These are phyloP conservation scores for Kurtzmaniella fragi DNA, from an alignment of 805 yeast species.

Conservation along the genomic window DNA sequence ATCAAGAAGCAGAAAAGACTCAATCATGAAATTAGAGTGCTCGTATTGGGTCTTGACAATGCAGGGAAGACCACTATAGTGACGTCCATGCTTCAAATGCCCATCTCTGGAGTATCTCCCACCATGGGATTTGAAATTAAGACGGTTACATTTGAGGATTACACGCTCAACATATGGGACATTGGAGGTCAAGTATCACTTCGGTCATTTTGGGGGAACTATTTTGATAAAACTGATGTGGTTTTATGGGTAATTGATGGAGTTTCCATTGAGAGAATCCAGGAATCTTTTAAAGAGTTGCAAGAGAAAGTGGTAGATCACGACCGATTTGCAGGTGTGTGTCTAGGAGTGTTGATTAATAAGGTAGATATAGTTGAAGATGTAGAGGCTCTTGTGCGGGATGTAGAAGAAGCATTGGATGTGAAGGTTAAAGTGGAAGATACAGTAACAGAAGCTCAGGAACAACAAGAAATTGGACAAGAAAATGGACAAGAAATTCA, in stretches of 20 bases:
- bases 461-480: no score
- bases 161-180: slow-evolving; percentile 69
- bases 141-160: slow-evolving; percentile 42
- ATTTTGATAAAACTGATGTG: slow-evolving; percentile 73
- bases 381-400: slow-evolving; percentile 21
- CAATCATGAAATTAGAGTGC: slow-evolving; percentile 69
- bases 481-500: no score
- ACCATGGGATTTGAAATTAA: slow-evolving; percentile 87
- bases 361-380: slow-evolving; percentile 53
- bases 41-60: slow-evolving; percentile 82
- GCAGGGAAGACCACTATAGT: slow-evolving; percentile 89
- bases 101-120: slow-evolving; percentile 61
- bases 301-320: slow-evolving; percentile 52
- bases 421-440: slow-evolving; percentile 6
- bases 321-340: slow-evolving; percentile 66
- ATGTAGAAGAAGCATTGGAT: slow-evolving; percentile 7
- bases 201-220: slow-evolving; percentile 63
- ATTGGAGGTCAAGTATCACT: slow-evolving; percentile 62
- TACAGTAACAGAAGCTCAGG: slow-evolving; percentile 2
- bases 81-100: slow-evolving; percentile 47
- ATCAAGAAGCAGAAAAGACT: slow-evolving; percentile 78
- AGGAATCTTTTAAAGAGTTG: slow-evolving; percentile 66
- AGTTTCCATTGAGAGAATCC: slow-evolving; percentile 51
- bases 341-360: slow-evolving; percentile 65
- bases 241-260: slow-evolving; percentile 86